Conservation (phyloP, 495 filamentous ascomycete species). For the Penicillium ochrochloron region DNA sequence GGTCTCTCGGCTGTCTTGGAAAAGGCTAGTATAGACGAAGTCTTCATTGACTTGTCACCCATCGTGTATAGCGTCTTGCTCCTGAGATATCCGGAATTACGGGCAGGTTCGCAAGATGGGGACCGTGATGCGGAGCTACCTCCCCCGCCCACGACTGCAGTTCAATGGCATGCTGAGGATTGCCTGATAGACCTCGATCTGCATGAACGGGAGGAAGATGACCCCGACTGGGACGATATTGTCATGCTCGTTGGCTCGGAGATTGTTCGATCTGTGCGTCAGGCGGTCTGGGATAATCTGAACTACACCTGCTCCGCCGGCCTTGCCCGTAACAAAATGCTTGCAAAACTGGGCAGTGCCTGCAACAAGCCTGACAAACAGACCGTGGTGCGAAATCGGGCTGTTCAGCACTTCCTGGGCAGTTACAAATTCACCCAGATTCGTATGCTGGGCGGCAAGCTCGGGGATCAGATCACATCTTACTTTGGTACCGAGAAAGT, state of each 20-base stretch:
- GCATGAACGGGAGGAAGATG: constrained; percentile 72
- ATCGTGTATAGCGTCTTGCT: constrained; percentile 78
- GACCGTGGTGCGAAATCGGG: constrained; percentile 85
- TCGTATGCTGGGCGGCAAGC: constrained; percentile 92
- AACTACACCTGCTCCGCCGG: constrained; percentile 92
- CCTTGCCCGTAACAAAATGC: constrained; percentile 89
- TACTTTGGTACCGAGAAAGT: constrained; percentile 81
- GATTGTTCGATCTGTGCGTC: constrained; percentile 78
- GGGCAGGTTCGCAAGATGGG: constrained; percentile 64
- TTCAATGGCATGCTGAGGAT: constrained; percentile 80
- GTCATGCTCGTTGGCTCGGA: constrained; percentile 84
- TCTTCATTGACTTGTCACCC: constrained; percentile 88
- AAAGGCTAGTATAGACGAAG: constrained; percentile 90
- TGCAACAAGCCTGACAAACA: constrained; percentile 94
- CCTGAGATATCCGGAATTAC: constrained; percentile 77
- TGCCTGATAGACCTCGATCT: constrained; percentile 76
- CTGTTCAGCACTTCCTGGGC: constrained; percentile 77
- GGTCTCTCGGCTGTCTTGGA: constrained; percentile 62
- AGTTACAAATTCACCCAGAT: constrained; percentile 96
- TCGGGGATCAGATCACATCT: constrained; percentile 81
- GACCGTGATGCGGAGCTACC: constrained; percentile 75
- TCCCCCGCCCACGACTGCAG: constrained; percentile 69
- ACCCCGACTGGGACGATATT: constrained; percentile 97
- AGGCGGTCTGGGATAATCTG: constrained; percentile 65
- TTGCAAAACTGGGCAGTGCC: constrained; percentile 89